A percentile compares a stretch with the other conserved stretches of the same genome.
These are phyloP conservation scores for Penicillium flavigenum DNA, from an alignment of 495 filamentous ascomycete genomes.

Conservation along the genomic window DNA sequence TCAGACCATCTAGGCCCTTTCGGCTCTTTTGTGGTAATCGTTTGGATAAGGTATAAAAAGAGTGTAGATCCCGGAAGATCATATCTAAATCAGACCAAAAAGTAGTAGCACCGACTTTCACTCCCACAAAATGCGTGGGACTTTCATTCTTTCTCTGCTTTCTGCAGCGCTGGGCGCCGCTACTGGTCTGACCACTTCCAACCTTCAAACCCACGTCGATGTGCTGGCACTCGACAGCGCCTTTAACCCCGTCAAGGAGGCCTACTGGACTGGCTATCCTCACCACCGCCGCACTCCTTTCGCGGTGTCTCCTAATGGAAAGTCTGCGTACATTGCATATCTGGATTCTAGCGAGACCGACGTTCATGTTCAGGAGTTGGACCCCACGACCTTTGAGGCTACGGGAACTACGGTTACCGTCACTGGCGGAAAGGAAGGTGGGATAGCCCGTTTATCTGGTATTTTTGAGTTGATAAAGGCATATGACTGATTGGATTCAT, in stretches of 20 bases:
- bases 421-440: constrained; percentile 46
- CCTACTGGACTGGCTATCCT: constrained; percentile 54
- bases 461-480: too few relatives aligned
- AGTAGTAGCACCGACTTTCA: too few relatives aligned
- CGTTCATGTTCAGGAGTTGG: constrained; percentile 50
- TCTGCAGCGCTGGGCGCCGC: constrained; percentile 32
- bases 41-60: too few relatives aligned
- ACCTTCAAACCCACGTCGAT: constrained; percentile 43
- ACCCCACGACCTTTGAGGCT: constrained; percentile 45
- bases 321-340: constrained; percentile 53
- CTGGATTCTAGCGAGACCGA: constrained; percentile 47
- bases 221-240: constrained; percentile 39
- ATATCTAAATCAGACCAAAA: too few relatives aligned
- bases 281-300: constrained; percentile 57
- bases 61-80: too few relatives aligned
- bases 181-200: constrained; percentile 26
- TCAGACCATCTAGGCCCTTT: too few relatives aligned
- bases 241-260: constrained; percentile 50
- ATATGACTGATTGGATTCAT: too few relatives aligned
- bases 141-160: constrained; percentile 27
- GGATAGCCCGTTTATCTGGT: background rate
- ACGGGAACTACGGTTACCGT: constrained; percentile 46
- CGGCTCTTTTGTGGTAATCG: too few relatives aligned
- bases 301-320: constrained; percentile 49
- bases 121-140: constrained; percentile 27